Base-by-base conservation (phyloP, 2,329 filamentous ascomycete species). In the Xylaria sp. region DNA sequence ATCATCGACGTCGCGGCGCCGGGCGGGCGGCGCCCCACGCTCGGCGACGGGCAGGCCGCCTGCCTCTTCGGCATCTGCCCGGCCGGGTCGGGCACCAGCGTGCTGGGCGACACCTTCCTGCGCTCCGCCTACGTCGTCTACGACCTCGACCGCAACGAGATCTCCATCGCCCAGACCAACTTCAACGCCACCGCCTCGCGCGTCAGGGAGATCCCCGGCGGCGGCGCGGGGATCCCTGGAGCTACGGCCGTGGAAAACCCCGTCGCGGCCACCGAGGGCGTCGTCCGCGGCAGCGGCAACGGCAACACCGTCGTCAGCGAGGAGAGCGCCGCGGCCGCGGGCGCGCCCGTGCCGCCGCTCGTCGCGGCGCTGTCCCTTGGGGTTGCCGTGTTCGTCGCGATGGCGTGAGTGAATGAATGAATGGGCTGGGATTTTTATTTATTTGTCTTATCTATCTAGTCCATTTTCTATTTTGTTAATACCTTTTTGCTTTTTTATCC, bases 71-170 rank as follows among this genome's bases (percentile, higher is more conserved):
- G 87, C 51, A 81, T 91, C 57, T 77, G 82, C 2, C 84, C 86
- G 1, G 78, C 85, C 1, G 78, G 78, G 2, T 60, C 70, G 1
- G 76, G 78, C 24, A 80, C 80, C n/a, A 78, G 80, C 40, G 82
- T 90, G 2, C 74, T 92, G 22, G 89, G 89, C 16, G 89, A 91
- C 66, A 89, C 88, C 0, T 92, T 92, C 69, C 75, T 92, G 50
- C 79, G 89, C 44, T 88, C 85, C 34, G 88, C 88, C 0, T 92
- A 92, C 62, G 81, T 90, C 13, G 88, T 92, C 9, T 91, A 89
- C 67, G 88, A 91, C 67, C 76, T 91, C 19, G 82, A 78, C 22
- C 90, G 89, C 69, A 85, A 90, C 67, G 78, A 88, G 71, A 85
- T 91, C 60, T 87, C 85, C 1, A 72, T 91, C 26, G 89, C 87